A percentile compares a stretch with the other conserved stretches of the same genome.
These are phyloP conservation scores for Brettanomyces custersianus DNA, from an alignment of 805 yeast species.

Conservation along the genomic window DNA sequence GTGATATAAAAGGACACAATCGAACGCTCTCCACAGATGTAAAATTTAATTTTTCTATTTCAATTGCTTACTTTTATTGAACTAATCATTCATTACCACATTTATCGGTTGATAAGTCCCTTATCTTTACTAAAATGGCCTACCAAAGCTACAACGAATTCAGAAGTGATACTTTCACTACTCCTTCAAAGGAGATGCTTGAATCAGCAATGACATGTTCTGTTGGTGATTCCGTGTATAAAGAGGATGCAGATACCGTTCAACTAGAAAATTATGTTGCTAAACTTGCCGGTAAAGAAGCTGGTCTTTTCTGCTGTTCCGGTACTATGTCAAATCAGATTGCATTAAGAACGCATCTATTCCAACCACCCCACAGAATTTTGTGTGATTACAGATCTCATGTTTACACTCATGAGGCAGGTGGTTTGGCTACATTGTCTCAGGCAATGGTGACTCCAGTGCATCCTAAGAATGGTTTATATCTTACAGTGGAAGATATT, in stretches of 20 bases:
- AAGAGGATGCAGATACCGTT: constrained; percentile 67
- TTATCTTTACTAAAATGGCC: not conserved
- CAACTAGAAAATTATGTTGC: constrained; percentile 59
- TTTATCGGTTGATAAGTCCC: no score
- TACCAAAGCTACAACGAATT: constrained; percentile 35
- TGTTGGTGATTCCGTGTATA: constrained; percentile 83
- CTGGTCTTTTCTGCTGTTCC: constrained; percentile 75
- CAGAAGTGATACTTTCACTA: constrained; percentile 83
- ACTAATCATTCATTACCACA: no score
- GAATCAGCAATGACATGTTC: constrained; percentile 48
- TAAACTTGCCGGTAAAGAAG: constrained; percentile 64
- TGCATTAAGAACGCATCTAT: constrained; percentile 65
- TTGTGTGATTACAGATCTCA: constrained; percentile 84
- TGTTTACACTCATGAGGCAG: constrained; percentile 78
- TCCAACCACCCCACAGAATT: constrained; percentile 79
- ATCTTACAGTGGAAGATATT: constrained; percentile 76
- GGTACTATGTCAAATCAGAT: constrained; percentile 91
- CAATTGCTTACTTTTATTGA: no score
- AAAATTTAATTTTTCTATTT: no score
- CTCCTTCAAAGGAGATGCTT: constrained; percentile 70
- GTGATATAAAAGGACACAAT: no score
- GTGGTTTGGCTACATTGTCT: constrained; percentile 80
- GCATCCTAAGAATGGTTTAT: constrained; percentile 63
- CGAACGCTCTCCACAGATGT: no score
- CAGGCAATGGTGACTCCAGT: constrained; percentile 90